Evolutionary conservation across 331 rosid species (phyloP).

Genomic region (Quercus tomentella): DNA sequence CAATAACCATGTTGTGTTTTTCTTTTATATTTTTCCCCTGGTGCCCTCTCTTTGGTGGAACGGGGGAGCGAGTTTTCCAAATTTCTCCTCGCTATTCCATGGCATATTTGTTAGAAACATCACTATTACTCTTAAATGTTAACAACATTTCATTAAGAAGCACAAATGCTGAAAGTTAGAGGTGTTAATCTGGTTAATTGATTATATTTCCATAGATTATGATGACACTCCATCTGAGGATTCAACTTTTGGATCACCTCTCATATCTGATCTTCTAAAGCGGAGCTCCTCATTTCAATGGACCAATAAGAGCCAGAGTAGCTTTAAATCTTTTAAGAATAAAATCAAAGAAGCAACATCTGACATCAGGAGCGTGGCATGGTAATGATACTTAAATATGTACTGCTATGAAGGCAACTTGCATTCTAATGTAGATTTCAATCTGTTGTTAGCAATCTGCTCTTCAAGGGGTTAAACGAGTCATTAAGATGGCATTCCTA

Average conservation of each 20-base stretch:
- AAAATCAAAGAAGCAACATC: conserved; percentile 41
- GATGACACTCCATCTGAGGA: conserved; percentile 31
- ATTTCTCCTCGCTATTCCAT: not conserved
- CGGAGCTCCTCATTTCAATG: conserved; percentile 31
- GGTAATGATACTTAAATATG: not conserved
- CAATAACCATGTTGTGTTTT: not conserved
- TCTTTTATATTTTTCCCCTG: not conserved
- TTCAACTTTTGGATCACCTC: conserved; percentile 21
- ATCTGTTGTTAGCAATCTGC: not conserved
- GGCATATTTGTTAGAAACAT: not conserved
- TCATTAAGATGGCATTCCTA: not conserved
- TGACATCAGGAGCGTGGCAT: conserved; percentile 21
- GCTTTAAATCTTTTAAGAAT: conserved; percentile 39
- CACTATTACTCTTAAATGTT: not conserved
- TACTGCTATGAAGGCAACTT: not conserved
- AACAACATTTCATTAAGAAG: not conserved
- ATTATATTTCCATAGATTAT: conserved; percentile 24
- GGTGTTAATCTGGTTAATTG: not conserved
- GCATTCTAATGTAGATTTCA: not conserved
- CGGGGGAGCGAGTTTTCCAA: not conserved
- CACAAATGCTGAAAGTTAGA: not conserved
- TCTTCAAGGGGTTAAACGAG: not conserved
- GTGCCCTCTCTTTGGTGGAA: not conserved
- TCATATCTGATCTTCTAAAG: conserved; percentile 19
- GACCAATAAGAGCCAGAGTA: conserved; percentile 16